A percentile compares a stretch with the other conserved stretches of the same genome.
Evolutionary conservation across 2,329 filamentous ascomycete species (phyloP).

Genomic region (Fusarium austroafricanum): DNA sequence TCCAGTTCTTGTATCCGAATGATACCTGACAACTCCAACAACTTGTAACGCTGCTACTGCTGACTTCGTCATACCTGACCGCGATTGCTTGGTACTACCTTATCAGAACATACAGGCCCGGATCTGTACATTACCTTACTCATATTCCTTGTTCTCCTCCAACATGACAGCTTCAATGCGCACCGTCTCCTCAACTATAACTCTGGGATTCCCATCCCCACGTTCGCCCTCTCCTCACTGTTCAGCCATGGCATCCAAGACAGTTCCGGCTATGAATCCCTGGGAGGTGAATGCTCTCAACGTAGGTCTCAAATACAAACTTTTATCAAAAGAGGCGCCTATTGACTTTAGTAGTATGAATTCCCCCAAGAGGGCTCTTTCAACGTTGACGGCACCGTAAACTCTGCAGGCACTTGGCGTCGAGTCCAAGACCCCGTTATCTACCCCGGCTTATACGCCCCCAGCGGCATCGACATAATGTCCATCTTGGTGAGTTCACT

Average conservation of each 20-base stretch:
- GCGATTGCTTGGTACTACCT: constrained; percentile 8
- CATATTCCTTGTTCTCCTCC: background rate
- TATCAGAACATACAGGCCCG: background rate
- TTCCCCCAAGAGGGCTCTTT: constrained; percentile 41
- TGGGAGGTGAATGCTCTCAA: constrained; percentile 45
- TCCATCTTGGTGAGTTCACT: constrained; percentile 60
- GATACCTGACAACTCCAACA: constrained; percentile 24
- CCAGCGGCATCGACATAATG: constrained; percentile 67
- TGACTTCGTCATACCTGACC: constrained; percentile 25
- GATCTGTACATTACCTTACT: constrained; percentile 26
- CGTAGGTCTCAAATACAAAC: constrained; percentile 21
- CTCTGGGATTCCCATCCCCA: constrained; percentile 9
- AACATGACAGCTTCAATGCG: constrained; percentile 33
- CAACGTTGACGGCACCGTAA: constrained; percentile 37
- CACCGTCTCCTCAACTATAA: constrained; percentile 29
- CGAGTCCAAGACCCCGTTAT: constrained; percentile 60
- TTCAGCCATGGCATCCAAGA: constrained; percentile 33
- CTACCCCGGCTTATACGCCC: constrained; percentile 66
- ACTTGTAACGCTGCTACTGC: constrained; percentile 1
- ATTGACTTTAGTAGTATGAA: constrained; percentile 41
- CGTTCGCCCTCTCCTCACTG: constrained; percentile 12
- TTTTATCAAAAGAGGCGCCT: background rate
- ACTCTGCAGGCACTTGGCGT: constrained; percentile 41
- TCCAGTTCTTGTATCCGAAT: constrained; percentile 14
- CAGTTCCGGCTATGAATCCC: constrained; percentile 39